Percentiles rank a stretch among this genome's conserved stretches.
Evolutionary conservation across 2,329 filamentous ascomycete species (phyloP).

Genomic region (Fusarium floridanum): DNA sequence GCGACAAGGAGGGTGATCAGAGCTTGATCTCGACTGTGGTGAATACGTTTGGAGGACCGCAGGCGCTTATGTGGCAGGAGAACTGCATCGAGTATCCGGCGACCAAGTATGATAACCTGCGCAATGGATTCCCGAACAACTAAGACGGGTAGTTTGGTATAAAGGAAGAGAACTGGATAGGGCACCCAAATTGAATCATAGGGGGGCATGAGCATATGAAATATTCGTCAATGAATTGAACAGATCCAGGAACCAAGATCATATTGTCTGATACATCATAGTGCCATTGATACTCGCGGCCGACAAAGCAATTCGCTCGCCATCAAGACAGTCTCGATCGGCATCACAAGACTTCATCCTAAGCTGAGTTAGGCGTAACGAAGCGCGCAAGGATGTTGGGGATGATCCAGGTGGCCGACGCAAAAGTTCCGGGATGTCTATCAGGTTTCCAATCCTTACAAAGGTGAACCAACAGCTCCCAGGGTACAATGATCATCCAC

Average conservation of each 20-base stretch:
- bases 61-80: constrained; percentile 61
- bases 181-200: background rate
- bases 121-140: constrained; percentile 66
- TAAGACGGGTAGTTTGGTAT: constrained; percentile 34
- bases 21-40: constrained; percentile 79
- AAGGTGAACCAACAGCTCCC: background rate
- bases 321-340: background rate
- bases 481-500: background rate
- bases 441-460: background rate
- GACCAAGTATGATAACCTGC: constrained; percentile 79
- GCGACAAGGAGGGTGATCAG: constrained; percentile 73
- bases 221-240: background rate
- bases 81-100: constrained; percentile 75
- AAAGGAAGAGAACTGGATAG: background rate
- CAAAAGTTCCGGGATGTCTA: background rate
- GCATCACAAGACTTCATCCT: background rate
- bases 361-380: background rate
- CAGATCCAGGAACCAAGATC: background rate
- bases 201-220: background rate
- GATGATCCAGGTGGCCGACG: background rate
- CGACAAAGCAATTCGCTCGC: background rate
- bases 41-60: constrained; percentile 66
- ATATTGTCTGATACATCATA: too few relatives aligned
- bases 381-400: background rate
- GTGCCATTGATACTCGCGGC: background rate